phyloP scores from a whole-genome alignment of 2,329 filamentous ascomycete genomes.

The Whalleya microplaca region DNA sequence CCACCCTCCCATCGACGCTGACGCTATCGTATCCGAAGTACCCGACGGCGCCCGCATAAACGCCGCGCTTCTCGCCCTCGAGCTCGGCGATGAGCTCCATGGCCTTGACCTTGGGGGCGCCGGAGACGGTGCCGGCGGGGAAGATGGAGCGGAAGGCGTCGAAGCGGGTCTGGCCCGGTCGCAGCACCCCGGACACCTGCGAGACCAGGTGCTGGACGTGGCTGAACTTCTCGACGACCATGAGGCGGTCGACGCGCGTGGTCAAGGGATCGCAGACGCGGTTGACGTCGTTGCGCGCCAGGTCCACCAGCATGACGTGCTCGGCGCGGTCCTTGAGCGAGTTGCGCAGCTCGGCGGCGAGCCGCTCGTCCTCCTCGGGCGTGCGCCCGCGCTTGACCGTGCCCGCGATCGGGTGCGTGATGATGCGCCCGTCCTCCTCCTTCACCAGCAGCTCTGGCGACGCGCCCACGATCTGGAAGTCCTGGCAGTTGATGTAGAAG shows the following conservation, averaged over 20 bases:
- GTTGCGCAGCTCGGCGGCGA: conserved; percentile 75
- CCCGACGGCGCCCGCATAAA: conserved; percentile 94
- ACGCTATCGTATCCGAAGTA: conserved; percentile 90
- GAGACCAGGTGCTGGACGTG: conserved; percentile 98
- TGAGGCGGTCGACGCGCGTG: conserved; percentile 88
- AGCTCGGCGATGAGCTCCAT: conserved; percentile 98
- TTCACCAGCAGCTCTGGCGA: conserved; percentile 95
- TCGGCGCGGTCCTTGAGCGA: conserved; percentile 92
- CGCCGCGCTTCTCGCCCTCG: conserved; percentile 89
- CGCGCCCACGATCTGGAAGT: conserved; percentile 94
- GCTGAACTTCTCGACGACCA: conserved; percentile 93
- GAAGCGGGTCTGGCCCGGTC: conserved; percentile 83
- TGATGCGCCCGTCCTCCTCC: conserved; percentile 81
- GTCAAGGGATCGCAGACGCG: conserved; percentile 89
- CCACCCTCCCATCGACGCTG: conserved; percentile 62
- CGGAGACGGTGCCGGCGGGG: conserved; percentile 92
- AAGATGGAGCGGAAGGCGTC: conserved; percentile 97
- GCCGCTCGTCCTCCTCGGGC: conserved; percentile 76
- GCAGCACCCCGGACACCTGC: conserved; percentile 89
- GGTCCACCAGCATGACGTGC: conserved; percentile 97
- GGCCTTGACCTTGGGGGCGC: conserved; percentile 91
- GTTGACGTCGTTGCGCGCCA: conserved; percentile 96
- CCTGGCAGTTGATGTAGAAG: conserved; percentile 90
- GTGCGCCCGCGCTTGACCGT: conserved; percentile 88
- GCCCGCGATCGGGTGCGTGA: conserved; percentile 96